Evolutionary conservation across 306 rosid species (phyloP).

Genomic region (Cicer judaicum): DNA sequence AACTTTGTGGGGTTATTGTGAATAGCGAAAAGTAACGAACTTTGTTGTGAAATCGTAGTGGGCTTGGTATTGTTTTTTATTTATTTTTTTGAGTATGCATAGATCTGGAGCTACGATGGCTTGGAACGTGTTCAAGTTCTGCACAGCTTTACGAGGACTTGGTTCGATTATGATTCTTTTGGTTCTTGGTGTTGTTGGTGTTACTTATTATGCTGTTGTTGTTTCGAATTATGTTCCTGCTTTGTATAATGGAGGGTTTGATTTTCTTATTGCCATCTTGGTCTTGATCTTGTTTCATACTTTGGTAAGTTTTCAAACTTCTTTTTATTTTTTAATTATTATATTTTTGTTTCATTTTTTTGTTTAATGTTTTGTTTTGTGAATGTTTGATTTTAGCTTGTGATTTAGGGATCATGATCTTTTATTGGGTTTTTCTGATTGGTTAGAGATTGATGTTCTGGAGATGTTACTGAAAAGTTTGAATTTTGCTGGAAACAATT

Average conservation of each 20-base stretch:
- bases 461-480: constrained; percentile 1
- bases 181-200: constrained; percentile 98
- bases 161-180: constrained; percentile 97
- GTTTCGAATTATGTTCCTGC: constrained; percentile 90
- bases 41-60: constrained; percentile 40
- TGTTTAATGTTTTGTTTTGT: constrained; percentile 25
- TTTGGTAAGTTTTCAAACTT: constrained; percentile 65
- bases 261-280: constrained; percentile 62
- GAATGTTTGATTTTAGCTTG: constrained; percentile 33
- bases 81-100: constrained; percentile 63
- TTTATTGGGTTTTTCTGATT: constrained; percentile 20
- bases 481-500: constrained; percentile 23
- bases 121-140: constrained; percentile 99
- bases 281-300: constrained; percentile 89
- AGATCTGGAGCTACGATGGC: constrained; percentile 99
- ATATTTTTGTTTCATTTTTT: not conserved
- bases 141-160: constrained; percentile 92
- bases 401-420: constrained; percentile 38
- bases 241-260: constrained; percentile 71
- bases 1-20: constrained; percentile 12
- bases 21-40: constrained; percentile 19
- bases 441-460: not conserved
- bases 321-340: not conserved
- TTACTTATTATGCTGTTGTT: constrained; percentile 95
- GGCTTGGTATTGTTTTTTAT: not conserved